phyloP scores from a whole-genome alignment of 1,284 basidiomycete genomes.

The Fomitopsis palustris region DNA sequence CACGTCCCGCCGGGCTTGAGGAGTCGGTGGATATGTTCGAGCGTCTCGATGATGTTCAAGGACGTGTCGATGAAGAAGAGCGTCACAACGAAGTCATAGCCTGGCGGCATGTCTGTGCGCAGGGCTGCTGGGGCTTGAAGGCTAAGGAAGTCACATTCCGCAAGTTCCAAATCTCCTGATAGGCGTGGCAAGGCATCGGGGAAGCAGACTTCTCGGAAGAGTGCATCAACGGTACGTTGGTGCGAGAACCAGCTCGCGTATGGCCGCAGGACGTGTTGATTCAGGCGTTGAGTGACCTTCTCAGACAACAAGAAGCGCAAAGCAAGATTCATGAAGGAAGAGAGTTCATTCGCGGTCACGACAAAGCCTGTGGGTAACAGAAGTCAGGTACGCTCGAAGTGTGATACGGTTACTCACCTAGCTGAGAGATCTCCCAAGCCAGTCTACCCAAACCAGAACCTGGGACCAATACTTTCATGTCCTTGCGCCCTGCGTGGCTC shows the following conservation, averaged over 20 bases:
- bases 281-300: conserved; percentile 32
- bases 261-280: conserved; percentile 53
- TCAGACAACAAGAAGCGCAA: conserved; percentile 53
- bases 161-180: conserved; percentile 34
- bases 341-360: conserved; percentile 57
- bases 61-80: conserved; percentile 74
- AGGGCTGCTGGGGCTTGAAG: conserved; percentile 20
- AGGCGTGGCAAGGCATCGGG: conserved; percentile 58
- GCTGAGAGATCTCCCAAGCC: conserved; percentile 61
- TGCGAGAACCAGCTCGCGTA: conserved; percentile 70
- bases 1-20: conserved; percentile 57
- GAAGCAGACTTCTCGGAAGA: conserved; percentile 51
- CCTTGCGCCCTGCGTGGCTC: conserved; percentile 21
- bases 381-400: background rate
- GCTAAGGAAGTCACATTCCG: conserved; percentile 53
- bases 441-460: conserved; percentile 61
- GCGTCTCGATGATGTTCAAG: conserved; percentile 50
- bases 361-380: conserved; percentile 39
- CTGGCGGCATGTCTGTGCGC: conserved; percentile 10
- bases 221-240: conserved; percentile 44
- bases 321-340: conserved; percentile 60
- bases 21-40: conserved; percentile 49
- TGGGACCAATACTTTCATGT: conserved; percentile 52
- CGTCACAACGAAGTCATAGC: conserved; percentile 59
- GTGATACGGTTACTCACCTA: conserved; percentile 37